A percentile compares a stretch with the other conserved stretches of the same genome.
Evolutionary conservation across 331 rosid species (phyloP).

Genomic region (Malus hybrid): DNA sequence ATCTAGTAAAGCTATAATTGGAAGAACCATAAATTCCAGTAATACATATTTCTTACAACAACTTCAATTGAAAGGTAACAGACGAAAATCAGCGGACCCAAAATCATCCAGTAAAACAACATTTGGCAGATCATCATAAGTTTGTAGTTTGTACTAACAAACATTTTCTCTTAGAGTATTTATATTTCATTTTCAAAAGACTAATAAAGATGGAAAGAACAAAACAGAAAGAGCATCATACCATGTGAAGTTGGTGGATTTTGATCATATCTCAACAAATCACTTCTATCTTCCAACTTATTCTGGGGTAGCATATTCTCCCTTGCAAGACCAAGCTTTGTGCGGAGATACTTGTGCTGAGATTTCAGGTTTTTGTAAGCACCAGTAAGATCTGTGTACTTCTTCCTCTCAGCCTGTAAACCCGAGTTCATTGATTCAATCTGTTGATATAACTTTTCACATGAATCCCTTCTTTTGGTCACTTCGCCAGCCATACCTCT

Average conservation of each 20-base stretch:
- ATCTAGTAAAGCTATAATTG: background rate
- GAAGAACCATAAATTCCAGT: background rate
- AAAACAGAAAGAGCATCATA: conserved; percentile 15
- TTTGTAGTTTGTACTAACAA: background rate
- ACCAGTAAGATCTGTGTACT: conserved; percentile 24
- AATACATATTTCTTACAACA: background rate
- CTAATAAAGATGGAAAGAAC: background rate
- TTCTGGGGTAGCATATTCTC: conserved; percentile 40
- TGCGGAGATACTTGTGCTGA: conserved; percentile 48
- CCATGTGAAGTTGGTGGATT: conserved; percentile 41
- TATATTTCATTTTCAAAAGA: background rate
- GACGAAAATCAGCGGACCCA: background rate
- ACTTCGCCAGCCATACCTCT: conserved; percentile 10
- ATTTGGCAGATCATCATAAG: background rate
- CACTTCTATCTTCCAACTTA: conserved; percentile 30
- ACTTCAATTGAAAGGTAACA: background rate
- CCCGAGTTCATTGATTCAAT: conserved; percentile 30
- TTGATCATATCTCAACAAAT: conserved; percentile 23
- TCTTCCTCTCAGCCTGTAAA: conserved; percentile 44
- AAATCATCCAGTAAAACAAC: background rate
- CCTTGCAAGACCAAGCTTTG: conserved; percentile 46
- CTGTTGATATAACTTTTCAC: conserved; percentile 26
- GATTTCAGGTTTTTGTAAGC: conserved; percentile 66
- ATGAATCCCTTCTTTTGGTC: conserved; percentile 17
- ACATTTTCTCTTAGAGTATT: background rate